Evolutionary conservation across 495 filamentous ascomycete genomes (phyloP), one percentile per base, ranked within the genome.

Genomic region (Geoglossum glabrum): DNA sequence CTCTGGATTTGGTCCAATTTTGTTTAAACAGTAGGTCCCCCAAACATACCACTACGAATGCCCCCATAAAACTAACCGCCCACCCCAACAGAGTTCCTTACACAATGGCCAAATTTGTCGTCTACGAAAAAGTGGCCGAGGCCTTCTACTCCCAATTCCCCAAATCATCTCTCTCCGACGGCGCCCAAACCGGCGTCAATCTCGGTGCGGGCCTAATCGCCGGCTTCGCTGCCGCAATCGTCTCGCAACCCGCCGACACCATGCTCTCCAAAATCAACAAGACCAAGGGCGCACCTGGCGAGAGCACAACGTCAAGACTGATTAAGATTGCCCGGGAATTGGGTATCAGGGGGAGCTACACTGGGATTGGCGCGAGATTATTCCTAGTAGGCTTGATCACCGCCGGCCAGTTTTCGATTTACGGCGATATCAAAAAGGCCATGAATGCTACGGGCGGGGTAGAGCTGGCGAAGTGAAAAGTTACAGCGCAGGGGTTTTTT

Each of bases 201-300:
- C 79, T 98, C 59, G 90, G 90, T 61, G 84, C 85, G 66, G 92
- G 92, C 84, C 81, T 97, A 64, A 80, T 95, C 65, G 92, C 92
- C 68, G 90, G 92, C 86, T 90, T 98, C 76, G 90, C 92, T 61
- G 92, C 92, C 62, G 92, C 92, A 67, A 65, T 95, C 70, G 83
- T 98, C 66, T 97, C 92, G 49, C 92, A 98, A 76, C 90, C 92
- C 65, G 92, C 92, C 68, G 92, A 97, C 72, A 98, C 92, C 68
- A 97, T 97, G 92, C 82, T 98, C 65, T 84, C 78, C 76, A 97
- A 97, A 82, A 98, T 98, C 81, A 98, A 98, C 86, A 98, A 98
- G 87, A 94, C 88, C 73, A 87, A 86, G 74, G 92, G 92, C 72
- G 75, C 82, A 50, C 92, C 92, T 58, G 92, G 92, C 73, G 90